These are phyloP conservation scores for Ambrosia trifida DNA, from an alignment of 129 eudicot genomes.

Conservation along the genomic window DNA sequence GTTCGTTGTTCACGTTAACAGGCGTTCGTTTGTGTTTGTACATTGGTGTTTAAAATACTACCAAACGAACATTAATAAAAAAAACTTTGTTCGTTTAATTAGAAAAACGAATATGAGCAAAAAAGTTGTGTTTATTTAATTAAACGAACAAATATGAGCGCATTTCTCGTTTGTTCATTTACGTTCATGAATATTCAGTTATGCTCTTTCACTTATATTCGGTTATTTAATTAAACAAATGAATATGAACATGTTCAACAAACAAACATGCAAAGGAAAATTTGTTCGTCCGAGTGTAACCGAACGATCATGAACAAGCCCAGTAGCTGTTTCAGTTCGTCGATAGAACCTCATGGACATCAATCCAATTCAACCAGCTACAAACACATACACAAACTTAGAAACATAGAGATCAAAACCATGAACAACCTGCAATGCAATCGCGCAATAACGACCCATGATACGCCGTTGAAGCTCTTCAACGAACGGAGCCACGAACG, in stretches of 20 bases:
- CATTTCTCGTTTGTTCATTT: neutral
- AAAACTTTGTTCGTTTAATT: neutral
- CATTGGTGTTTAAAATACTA: neutral
- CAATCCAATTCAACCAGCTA: conserved; percentile 7
- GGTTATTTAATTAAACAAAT: too few relatives aligned
- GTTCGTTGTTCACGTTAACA: neutral
- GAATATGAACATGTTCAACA: too few relatives aligned
- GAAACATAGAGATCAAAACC: neutral
- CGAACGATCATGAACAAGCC: neutral
- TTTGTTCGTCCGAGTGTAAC: neutral
- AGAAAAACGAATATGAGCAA: neutral
- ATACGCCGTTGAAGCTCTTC: conserved; percentile 70
- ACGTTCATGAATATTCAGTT: too few relatives aligned
- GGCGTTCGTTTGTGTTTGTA: neutral
- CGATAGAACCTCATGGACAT: neutral
- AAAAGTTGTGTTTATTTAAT: neutral
- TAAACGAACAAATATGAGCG: too few relatives aligned
- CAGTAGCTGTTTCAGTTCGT: neutral
- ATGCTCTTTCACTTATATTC: too few relatives aligned
- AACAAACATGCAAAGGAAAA: too few relatives aligned
- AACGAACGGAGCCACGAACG: conserved; percentile 71
- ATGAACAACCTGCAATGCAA: conserved; percentile 55
- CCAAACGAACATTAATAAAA: neutral
- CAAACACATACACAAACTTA: neutral
- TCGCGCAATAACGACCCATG: conserved; percentile 55